A percentile compares a stretch with the other conserved stretches of the same genome.
These are phyloP conservation scores for Sugiyamaella valdiviana DNA, from an alignment of 805 yeast genomes.

Conservation along the genomic window DNA sequence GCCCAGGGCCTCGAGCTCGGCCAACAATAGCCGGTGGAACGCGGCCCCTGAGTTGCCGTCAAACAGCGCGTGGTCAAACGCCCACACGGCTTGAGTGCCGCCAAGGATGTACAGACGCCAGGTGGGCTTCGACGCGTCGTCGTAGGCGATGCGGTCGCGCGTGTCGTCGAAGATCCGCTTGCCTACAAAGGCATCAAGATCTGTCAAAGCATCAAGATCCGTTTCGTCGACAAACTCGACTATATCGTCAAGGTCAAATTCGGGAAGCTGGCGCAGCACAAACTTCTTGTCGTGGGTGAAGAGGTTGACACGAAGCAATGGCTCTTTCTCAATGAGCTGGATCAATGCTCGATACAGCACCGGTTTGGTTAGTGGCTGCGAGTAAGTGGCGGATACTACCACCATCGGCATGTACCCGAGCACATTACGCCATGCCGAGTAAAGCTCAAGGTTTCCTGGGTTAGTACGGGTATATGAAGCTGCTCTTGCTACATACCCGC, in stretches of 20 bases:
- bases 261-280: neutral
- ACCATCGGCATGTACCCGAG: conserved; percentile 13
- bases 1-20: conserved; percentile 1
- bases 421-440: conserved; percentile 13
- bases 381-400: conserved; percentile 15
- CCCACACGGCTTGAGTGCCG: conserved; percentile 14
- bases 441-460: conserved; percentile 15
- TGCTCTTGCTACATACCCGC: neutral
- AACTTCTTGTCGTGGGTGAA: neutral
- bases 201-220: neutral
- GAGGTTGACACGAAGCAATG: conserved; percentile 9
- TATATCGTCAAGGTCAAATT: conserved; percentile 13
- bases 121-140: conserved; percentile 11
- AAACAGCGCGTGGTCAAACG: conserved; percentile 20
- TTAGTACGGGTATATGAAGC: neutral
- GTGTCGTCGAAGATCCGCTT: neutral
- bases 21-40: conserved; percentile 15
- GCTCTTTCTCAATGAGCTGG: conserved; percentile 5
- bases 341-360: conserved; percentile 12
- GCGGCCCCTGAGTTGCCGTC: conserved; percentile 24
- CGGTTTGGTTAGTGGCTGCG: conserved; percentile 1
- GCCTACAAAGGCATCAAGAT: too few species aligned
- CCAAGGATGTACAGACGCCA: conserved; percentile 20
- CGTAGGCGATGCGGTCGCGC: conserved; percentile 2
- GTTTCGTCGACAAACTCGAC: conserved; percentile 9